Conservation (phyloP, 306 rosid genomes). For the Inga leiocalycina region DNA sequence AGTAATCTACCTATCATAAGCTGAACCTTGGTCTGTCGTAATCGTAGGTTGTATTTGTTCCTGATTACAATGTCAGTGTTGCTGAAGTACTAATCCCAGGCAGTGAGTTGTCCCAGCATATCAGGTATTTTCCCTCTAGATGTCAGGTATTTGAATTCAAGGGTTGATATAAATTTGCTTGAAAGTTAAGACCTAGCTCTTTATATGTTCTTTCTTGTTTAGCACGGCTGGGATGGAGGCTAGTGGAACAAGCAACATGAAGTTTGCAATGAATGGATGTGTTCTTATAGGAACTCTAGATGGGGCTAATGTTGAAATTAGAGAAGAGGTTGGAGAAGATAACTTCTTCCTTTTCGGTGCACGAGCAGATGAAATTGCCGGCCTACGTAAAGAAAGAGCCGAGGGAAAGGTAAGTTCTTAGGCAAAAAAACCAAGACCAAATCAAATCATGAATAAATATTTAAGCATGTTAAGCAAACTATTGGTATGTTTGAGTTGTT, state of each 20-base stretch:
- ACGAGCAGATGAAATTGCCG: conserved; percentile 77
- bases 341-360: conserved; percentile 94
- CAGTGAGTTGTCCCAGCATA: conserved; percentile 96
- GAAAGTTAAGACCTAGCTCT: not conserved
- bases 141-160: not conserved
- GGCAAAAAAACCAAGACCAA: not conserved
- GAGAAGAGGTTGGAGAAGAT: conserved; percentile 91
- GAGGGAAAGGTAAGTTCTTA: conserved; percentile 66
- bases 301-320: conserved; percentile 95
- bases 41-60: conserved; percentile 82
- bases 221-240: conserved; percentile 99
- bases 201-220: not conserved
- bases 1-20: not conserved
- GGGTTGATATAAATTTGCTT: conserved; percentile 19
- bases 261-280: conserved; percentile 95
- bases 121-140: conserved; percentile 55
- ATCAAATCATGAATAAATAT: not conserved
- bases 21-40: conserved; percentile 14
- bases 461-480: not conserved
- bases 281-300: conserved; percentile 87
- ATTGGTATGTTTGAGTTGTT: too few species aligned
- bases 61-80: conserved; percentile 92
- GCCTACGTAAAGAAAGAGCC: conserved; percentile 81
- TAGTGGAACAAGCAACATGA: conserved; percentile 99
- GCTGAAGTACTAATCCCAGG: conserved; percentile 94